Evolutionary conservation across 2,329 filamentous ascomycete genomes (phyloP).

Genomic region (Lasiodiplodia sp.): DNA sequence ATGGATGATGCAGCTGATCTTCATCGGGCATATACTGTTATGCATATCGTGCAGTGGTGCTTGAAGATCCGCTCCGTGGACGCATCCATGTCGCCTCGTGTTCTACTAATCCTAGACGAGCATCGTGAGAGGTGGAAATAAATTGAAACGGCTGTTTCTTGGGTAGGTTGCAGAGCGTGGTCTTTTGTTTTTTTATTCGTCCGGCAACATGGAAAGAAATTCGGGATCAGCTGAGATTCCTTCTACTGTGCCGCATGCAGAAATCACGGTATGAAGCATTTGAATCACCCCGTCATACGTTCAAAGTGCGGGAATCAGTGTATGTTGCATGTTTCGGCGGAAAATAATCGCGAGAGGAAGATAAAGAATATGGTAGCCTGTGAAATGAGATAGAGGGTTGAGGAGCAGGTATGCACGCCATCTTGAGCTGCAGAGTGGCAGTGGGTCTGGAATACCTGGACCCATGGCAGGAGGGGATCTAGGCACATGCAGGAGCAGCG

Average conservation of each 20-base stretch:
- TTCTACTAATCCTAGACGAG: neutral
- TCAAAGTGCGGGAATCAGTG: neutral
- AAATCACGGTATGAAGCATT: neutral
- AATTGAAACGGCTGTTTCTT: neutral
- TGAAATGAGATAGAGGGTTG: neutral
- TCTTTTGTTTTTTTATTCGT: neutral
- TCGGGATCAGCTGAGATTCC: neutral
- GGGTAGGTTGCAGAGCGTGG: neutral
- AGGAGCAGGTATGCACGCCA: neutral
- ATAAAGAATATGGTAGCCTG: neutral
- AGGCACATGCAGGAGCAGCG: slow-evolving; percentile 3
- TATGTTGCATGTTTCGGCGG: neutral
- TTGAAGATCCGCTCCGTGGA: neutral
- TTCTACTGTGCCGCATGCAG: neutral
- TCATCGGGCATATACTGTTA: neutral
- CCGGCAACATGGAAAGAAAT: neutral
- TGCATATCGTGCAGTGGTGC: neutral
- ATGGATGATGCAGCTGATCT: neutral
- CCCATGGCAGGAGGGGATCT: neutral
- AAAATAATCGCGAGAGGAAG: neutral
- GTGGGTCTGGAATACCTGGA: too few relatives aligned
- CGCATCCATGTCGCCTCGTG: neutral
- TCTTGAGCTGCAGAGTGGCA: neutral
- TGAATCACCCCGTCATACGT: neutral
- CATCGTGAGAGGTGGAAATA: neutral